Conservation (phyloP, 2,329 filamentous ascomycete species). For the Annulohypoxylon truncatum region DNA sequence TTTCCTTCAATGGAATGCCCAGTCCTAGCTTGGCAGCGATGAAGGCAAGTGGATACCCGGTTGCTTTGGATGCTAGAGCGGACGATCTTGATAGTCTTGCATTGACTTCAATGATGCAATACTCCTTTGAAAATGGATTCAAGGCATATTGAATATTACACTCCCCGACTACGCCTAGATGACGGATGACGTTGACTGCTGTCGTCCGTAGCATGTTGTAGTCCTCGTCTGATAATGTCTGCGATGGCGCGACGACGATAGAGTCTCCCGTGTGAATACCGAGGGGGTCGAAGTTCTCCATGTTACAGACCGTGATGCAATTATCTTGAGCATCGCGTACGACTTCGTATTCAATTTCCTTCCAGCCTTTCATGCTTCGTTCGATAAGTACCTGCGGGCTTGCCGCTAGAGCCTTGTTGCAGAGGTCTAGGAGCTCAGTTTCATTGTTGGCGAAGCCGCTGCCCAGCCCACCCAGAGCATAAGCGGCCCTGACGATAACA, state of each 20-base stretch:
- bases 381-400: slow-evolving; percentile 97
- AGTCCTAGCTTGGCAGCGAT: slow-evolving; percentile 97
- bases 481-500: slow-evolving; percentile 96
- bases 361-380: slow-evolving; percentile 99
- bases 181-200: slow-evolving; percentile 95
- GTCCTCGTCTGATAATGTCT: slow-evolving; percentile 96
- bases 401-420: slow-evolving; percentile 93
- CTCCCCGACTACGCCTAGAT: slow-evolving; percentile 96
- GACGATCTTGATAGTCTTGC: slow-evolving; percentile 95
- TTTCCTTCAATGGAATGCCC: slow-evolving; percentile 94
- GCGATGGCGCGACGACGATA: slow-evolving; percentile 96
- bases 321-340: slow-evolving; percentile 96
- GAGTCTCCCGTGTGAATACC: slow-evolving; percentile 99
- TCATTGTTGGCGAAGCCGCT: slow-evolving; percentile 96
- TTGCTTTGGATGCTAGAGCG: slow-evolving; percentile 95
- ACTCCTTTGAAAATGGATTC: slow-evolving; percentile 94
- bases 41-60: slow-evolving; percentile 94
- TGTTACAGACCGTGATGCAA: slow-evolving; percentile 99
- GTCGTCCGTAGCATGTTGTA: slow-evolving; percentile 99
- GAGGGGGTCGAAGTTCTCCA: slow-evolving; percentile 99
- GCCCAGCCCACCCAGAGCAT: slow-evolving; percentile 92
- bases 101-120: slow-evolving; percentile 99
- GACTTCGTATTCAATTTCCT: slow-evolving; percentile 99
- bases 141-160: slow-evolving; percentile 99
- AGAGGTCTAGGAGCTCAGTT: slow-evolving; percentile 83